These are phyloP conservation scores for Pelargonium cotyledonis DNA, from an alignment of 441 rosid genomes.

Conservation along the genomic window DNA sequence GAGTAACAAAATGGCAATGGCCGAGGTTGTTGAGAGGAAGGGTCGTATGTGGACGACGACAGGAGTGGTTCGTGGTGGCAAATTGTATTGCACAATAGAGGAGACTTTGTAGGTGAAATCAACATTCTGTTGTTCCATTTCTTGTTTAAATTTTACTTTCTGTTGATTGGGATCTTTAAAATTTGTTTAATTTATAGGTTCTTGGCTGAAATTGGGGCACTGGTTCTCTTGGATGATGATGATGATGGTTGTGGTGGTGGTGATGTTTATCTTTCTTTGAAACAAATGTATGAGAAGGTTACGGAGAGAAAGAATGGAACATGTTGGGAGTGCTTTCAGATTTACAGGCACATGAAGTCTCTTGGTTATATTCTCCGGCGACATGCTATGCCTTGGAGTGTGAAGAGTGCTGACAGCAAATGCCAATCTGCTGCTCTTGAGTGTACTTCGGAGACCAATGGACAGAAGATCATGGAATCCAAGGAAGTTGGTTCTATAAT, in stretches of 20 bases:
- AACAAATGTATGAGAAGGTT: conserved; percentile 45
- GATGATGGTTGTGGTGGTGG: conserved; percentile 9
- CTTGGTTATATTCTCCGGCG: conserved; percentile 69
- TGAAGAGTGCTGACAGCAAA: conserved; percentile 31
- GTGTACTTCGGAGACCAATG: conserved; percentile 18
- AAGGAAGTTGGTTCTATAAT: conserved; percentile 17
- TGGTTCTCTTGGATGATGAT: conserved; percentile 36
- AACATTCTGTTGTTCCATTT: neutral
- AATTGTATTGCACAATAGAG: conserved; percentile 51
- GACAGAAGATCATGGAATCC: neutral
- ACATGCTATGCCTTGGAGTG: conserved; percentile 56
- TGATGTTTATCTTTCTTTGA: conserved; percentile 28
- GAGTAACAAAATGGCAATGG: conserved; percentile 49
- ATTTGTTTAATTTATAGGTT: conserved; percentile 35
- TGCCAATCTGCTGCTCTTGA: neutral
- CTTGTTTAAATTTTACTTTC: neutral
- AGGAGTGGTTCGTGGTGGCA: conserved; percentile 50
- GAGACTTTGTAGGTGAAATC: conserved; percentile 54
- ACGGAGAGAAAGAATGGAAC: conserved; percentile 40
- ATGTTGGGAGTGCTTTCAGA: conserved; percentile 57
- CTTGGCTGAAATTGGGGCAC: conserved; percentile 70
- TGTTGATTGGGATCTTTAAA: neutral
- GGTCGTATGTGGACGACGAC: conserved; percentile 82
- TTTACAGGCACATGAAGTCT: conserved; percentile 55
- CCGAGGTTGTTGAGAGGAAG: conserved; percentile 59